Conservation (phyloP, 192 early-diverging fungal species). For the Rhizophagus clarus region DNA sequence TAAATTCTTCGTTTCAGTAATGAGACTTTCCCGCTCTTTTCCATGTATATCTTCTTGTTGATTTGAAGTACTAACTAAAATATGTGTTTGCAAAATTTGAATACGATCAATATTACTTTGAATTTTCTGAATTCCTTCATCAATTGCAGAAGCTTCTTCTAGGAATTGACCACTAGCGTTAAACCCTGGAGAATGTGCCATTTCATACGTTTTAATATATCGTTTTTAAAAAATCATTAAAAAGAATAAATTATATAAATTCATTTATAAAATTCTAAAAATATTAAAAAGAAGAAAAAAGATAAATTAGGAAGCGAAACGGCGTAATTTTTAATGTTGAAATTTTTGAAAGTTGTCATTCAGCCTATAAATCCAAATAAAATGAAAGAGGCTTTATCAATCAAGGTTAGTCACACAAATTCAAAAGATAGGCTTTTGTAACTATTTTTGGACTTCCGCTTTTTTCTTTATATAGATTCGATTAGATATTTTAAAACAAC, state of each 20-base stretch:
- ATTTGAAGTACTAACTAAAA: constrained; percentile 5
- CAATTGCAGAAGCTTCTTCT: constrained; percentile 6
- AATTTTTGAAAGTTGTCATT: not conserved
- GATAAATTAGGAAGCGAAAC: not conserved
- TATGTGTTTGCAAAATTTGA: constrained; percentile 7
- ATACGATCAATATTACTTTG: constrained; percentile 21
- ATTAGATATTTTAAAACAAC: not conserved
- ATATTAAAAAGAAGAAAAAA: too few species aligned
- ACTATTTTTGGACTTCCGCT: not conserved
- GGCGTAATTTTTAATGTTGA: not conserved
- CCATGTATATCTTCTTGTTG: not conserved
- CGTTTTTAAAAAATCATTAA: not conserved
- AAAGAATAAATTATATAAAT: not conserved
- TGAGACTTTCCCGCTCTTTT: not conserved
- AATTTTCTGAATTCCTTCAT: constrained; percentile 6
- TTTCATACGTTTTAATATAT: not conserved
- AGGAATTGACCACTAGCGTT: constrained; percentile 4
- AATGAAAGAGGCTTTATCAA: not conserved
- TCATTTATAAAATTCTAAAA: too few species aligned
- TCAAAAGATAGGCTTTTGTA: not conserved
- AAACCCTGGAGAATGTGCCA: not conserved
- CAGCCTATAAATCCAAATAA: not conserved
- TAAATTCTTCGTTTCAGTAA: constrained; percentile 6
- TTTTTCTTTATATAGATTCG: not conserved
- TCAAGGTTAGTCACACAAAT: not conserved